These are phyloP conservation scores for Byssoonygena ceratinophila DNA, from an alignment of 2,329 filamentous ascomycete species.

Conservation along the genomic window DNA sequence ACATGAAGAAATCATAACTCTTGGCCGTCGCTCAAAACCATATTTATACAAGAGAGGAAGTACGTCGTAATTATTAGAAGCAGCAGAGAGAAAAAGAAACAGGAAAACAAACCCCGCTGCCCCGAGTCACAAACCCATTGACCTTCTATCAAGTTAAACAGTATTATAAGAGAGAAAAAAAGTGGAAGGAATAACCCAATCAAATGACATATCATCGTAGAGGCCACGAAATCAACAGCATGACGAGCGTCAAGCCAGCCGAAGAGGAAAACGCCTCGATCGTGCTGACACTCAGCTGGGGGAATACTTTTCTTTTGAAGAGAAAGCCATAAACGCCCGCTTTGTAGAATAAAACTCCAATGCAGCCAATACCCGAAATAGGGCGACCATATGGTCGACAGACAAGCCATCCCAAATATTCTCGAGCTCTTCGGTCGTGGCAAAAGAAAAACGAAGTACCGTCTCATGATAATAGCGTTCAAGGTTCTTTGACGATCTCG, in stretches of 20 bases:
- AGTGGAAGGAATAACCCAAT: background rate
- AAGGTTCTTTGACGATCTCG: slow-evolving; percentile 34
- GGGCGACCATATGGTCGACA: background rate
- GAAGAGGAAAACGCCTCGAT: background rate
- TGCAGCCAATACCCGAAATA: background rate
- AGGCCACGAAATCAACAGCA: background rate
- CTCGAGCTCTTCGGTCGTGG: background rate
- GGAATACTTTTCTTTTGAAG: background rate
- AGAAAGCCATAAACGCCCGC: background rate
- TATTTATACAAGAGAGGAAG: slow-evolving; percentile 12
- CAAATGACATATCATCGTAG: background rate
- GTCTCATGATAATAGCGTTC: background rate
- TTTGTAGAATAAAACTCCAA: background rate
- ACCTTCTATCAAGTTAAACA: slow-evolving; percentile 1
- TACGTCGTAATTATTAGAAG: background rate
- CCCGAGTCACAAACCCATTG: background rate
- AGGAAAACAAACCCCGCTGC: background rate
- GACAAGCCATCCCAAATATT: background rate
- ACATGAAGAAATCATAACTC: slow-evolving; percentile 1
- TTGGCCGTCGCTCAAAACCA: slow-evolving; percentile 7
- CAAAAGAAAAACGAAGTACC: background rate
- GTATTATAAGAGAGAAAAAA: background rate
- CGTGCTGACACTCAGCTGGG: background rate
- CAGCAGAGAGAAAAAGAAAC: background rate
- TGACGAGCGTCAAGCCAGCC: background rate